Base-by-base conservation (phyloP, 768 basidiomycete genomes). In the Leccinum imitatum region DNA sequence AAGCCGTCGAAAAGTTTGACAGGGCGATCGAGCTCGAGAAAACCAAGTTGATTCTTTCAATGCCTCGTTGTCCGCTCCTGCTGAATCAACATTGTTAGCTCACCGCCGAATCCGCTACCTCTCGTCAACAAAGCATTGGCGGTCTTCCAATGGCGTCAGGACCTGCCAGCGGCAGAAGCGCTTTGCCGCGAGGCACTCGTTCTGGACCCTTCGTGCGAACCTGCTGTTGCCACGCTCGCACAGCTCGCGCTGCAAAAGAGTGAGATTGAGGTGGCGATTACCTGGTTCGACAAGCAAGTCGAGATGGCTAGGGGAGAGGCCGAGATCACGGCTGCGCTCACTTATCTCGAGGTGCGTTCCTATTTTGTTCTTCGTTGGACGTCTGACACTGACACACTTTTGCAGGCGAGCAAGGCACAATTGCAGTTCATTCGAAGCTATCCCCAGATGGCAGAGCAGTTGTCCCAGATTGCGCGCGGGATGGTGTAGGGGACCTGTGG, bases 111-210 rank as follows among this genome's bases (percentile, higher is more conserved):
- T 72, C 96, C 97, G 23, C 82, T 98, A 3, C 91, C 96, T 0
- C 79, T 96, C 48, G 95, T 98, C 56, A 99, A 99, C 86, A 97
- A 96, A 72, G 95, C 95, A n/a, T 87, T 98, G 21, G 90, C 94
- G 0, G 69, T 98, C 52, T 98, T 88, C 83, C 97, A 98, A 77
- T 94, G 90, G 91, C 91, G 93, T 73, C 90, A 96, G 70, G 93
- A 98, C 70, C 82, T 93, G 59, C 80, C 78, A 7, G 85, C 83
- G 1, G 95, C 94, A 1, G 95, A 96, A 73, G 76, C 79, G 19
- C 89, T 93, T 71, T 95, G 94, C 71, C 79, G 87, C 58, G 91
- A 98, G 73, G 97, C 97, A 1, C 80, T 99, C 21, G 77, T 81
- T 53, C 84, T 95, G 57, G 97, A 99, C 74, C 80, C 91, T 11